Conservation (phyloP, 2,329 filamentous ascomycete species). For the Cytospora chrysosperma region DNA sequence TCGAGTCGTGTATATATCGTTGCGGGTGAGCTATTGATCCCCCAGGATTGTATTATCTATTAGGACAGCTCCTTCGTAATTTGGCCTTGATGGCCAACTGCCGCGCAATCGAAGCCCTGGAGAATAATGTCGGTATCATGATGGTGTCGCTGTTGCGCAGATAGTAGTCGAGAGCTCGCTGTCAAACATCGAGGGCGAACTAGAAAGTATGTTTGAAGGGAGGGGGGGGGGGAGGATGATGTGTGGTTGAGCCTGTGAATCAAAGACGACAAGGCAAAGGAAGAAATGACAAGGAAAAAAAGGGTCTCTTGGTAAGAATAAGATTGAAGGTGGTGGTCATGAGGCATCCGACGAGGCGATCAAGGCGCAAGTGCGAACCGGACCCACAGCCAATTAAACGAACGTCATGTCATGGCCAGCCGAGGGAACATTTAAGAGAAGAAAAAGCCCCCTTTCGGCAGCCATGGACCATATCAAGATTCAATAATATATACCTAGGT, state of each 20-base stretch:
- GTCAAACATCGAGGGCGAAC: conserved; percentile 18
- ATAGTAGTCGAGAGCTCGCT: conserved; percentile 3
- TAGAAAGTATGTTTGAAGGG: conserved; percentile 16
- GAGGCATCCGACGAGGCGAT: conserved; percentile 3
- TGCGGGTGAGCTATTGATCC: not conserved
- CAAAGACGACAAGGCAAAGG: no score
- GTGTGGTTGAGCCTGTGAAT: not conserved
- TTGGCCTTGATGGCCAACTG: conserved; percentile 22
- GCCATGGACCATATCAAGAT: no score
- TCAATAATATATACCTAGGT: no score
- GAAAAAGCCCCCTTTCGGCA: conserved; percentile 5
- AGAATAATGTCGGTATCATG: conserved; percentile 24
- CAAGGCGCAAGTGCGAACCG: conserved; percentile 11
- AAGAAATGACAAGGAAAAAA: not conserved
- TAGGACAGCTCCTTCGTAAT: conserved; percentile 11
- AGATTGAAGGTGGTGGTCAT: no score
- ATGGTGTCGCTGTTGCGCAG: conserved; percentile 17
- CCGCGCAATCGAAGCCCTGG: conserved; percentile 22
- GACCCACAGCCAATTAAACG: conserved; percentile 25
- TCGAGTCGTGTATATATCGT: not conserved
- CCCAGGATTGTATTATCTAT: conserved; percentile 16
- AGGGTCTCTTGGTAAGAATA: not conserved
- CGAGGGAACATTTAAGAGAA: not conserved
- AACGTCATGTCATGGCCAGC: conserved; percentile 9
- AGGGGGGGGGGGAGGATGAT: no score